Percentiles rank a stretch among this genome's conserved stretches.
Evolutionary conservation across 495 filamentous ascomycete species (phyloP).

Genomic region (Terfezia claveryi): DNA sequence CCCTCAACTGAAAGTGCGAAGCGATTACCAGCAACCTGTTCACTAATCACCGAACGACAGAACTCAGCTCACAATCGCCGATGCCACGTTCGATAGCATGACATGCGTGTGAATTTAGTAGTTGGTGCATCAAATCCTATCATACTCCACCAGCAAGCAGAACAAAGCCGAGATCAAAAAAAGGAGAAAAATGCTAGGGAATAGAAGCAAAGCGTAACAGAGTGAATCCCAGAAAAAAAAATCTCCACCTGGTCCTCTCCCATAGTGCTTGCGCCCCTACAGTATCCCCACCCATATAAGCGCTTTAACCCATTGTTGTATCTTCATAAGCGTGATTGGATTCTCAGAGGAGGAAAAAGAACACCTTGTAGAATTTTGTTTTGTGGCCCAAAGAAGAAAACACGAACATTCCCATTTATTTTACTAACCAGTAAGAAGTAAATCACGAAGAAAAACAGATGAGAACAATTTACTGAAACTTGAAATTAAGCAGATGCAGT

Average conservation of each 20-base stretch:
- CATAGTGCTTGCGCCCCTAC: background rate
- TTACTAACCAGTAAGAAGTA: background rate
- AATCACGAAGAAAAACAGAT: background rate
- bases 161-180: background rate
- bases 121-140: background rate
- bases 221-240: background rate
- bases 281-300: background rate
- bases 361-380: background rate
- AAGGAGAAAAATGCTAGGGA: background rate
- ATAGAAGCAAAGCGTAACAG: background rate
- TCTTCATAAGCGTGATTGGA: background rate
- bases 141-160: background rate
- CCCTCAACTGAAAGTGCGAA: too few relatives aligned
- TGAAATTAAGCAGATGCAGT: constrained; percentile 34
- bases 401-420: background rate
- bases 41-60: too few relatives aligned
- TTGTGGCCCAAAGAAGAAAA: background rate
- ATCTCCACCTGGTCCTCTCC: background rate
- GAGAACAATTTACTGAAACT: constrained; percentile 1
- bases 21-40: too few relatives aligned
- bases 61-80: too few relatives aligned
- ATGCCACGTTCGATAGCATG: too few relatives aligned
- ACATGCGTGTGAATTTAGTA: too few relatives aligned
- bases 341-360: background rate
- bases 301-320: background rate